Evolutionary conservation across 768 basidiomycete species (phyloP).

Genomic region (Filobasidium wieringae): DNA sequence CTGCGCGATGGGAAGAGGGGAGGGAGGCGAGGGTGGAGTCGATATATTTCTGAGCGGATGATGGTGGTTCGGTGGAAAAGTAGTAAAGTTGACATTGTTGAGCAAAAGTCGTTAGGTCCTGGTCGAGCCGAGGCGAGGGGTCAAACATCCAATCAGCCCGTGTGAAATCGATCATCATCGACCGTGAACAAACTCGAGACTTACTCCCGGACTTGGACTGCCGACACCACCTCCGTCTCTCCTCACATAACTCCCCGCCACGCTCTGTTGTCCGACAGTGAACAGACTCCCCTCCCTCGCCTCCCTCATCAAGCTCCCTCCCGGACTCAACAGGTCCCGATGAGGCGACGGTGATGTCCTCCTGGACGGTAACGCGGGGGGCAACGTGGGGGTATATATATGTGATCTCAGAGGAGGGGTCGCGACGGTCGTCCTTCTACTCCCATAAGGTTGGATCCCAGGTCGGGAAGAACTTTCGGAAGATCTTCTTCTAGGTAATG

Average conservation of each 20-base stretch:
- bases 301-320: not conserved
- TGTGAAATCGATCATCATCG: not conserved
- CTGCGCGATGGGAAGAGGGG: conserved; percentile 70
- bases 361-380: not conserved
- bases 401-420: not conserved
- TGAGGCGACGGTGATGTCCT: not conserved
- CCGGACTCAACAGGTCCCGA: not conserved
- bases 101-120: conserved; percentile 28
- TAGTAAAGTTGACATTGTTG: conserved; percentile 30
- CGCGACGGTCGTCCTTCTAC: not conserved
- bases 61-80: conserved; percentile 22
- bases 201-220: conserved; percentile 5
- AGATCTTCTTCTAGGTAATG: not conserved
- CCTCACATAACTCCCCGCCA: not conserved
- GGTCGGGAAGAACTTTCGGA: not conserved
- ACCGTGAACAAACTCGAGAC: not conserved
- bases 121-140: not conserved
- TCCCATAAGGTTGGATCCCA: not conserved
- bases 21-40: conserved; percentile 68
- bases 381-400: not conserved
- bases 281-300: not conserved
- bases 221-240: not conserved
- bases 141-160: not conserved
- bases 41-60: conserved; percentile 45
- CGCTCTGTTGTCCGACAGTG: conserved; percentile 1